Base-by-base conservation (phyloP, 352 stramenopile species). In the Globisporangium viniferum region DNA sequence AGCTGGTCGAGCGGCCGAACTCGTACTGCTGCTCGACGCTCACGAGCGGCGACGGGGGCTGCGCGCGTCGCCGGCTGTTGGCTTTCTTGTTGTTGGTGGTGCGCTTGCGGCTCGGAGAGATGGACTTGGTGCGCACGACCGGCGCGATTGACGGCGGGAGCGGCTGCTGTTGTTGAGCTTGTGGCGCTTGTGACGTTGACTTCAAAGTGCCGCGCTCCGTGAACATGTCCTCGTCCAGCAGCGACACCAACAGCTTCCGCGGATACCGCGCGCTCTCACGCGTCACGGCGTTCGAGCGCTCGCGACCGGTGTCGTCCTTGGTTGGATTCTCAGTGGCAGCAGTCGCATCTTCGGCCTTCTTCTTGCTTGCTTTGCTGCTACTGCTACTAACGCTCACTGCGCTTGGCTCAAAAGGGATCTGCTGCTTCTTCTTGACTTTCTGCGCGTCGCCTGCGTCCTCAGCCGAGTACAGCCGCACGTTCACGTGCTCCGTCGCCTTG, bases 171-270 rank as follows among this genome's bases (percentile, higher is more conserved):
- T 36, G 31, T n/a, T 33, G 15, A 9, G 29, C 27, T 69, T 22
- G 54, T 8, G 27, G 22, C 3, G 5, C 8, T 18, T 10, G 10
- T 12, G 35, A 9, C 35, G 44, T 9, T 22, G n/a, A 4, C 22
- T 65, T 66, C 0, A 62, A 35, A 1, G 48, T 56, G 7, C 65
- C 60, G 10, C 60, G 33, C 14, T 33, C 39, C 10, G 66, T 57
- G 56, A 71, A 60, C 5, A 66, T 69, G n/a, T 55, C 65, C 29
- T 70, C 68, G 35, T 82, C 74, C 12, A 80, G 64, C 35, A 86
- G 57, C 33, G 81, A 69, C 8, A 86, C 35, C 10, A 71, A 59
- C 5, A 71, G 66, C 29, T 71, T 60, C 14, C 62, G 67, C 3
- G 66, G 55, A 22, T 66, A 59, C 18, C 66, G 66, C 5, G 62